These are phyloP conservation scores for Sugiyamaella novakii DNA, from an alignment of 1,139 yeast species.

Conservation along the genomic window DNA sequence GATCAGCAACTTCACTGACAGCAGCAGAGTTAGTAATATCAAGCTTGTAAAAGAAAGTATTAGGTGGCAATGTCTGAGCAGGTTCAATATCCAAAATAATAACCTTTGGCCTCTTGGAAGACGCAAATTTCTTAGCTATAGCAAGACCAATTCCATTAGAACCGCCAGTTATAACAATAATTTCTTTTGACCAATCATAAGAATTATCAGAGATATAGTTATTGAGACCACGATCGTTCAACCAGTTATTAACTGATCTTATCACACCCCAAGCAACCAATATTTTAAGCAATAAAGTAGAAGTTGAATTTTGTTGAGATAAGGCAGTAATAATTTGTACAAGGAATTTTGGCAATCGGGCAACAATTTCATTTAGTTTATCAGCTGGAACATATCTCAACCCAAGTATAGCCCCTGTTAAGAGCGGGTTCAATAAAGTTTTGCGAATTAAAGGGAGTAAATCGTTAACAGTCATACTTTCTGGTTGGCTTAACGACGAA, in stretches of 20 bases:
- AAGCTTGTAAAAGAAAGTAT: constrained; percentile 53
- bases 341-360: neutral
- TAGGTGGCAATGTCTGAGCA: constrained; percentile 1
- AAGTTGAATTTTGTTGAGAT: neutral
- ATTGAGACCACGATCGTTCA: constrained; percentile 4
- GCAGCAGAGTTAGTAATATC: constrained; percentile 50
- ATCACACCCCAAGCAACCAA: constrained; percentile 9
- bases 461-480: constrained; percentile 10
- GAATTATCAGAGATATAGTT: constrained; percentile 6
- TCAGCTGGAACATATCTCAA: constrained; percentile 1
- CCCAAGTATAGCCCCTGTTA: constrained; percentile 10
- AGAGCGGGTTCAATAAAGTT: constrained; percentile 11
- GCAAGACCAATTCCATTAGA: constrained; percentile 46
- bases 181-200: constrained; percentile 16
- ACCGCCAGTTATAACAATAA: constrained; percentile 42
- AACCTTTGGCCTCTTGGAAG: constrained; percentile 36
- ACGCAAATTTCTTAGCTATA: constrained; percentile 39
- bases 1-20: constrained; percentile 40
- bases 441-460: constrained; percentile 11
- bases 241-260: constrained; percentile 4
- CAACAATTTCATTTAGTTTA: neutral
- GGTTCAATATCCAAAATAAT: constrained; percentile 21
- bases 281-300: neutral
- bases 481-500: no score
- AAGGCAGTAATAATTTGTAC: neutral